Evolutionary conservation across 306 rosid species (phyloP).

Genomic region (Biancaea sappan): DNA sequence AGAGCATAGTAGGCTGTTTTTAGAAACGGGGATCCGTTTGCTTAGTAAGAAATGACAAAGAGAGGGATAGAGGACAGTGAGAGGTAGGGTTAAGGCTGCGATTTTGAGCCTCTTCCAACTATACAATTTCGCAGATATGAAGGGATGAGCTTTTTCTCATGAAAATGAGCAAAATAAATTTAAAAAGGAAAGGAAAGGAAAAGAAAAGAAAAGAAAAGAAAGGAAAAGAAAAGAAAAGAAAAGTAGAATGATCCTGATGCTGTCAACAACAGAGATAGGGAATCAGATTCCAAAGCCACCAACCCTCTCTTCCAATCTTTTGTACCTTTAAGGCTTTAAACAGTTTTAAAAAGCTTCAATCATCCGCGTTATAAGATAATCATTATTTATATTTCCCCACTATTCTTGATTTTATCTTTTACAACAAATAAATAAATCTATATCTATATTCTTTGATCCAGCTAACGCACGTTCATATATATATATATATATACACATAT

Average conservation of each 20-base stretch:
- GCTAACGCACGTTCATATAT: no score
- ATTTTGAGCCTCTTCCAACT: slow-evolving; percentile 53
- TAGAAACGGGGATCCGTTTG: no score
- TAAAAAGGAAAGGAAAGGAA: background rate
- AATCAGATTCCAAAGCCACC: slow-evolving; percentile 58
- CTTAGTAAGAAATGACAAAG: no score
- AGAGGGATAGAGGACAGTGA: slow-evolving; percentile 18
- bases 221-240: background rate
- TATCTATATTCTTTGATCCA: no score
- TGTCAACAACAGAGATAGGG: slow-evolving; percentile 35
- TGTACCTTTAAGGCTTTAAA: slow-evolving; percentile 13
- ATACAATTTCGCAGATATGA: slow-evolving; percentile 37
- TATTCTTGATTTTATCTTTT: no score
- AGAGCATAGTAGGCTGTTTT: no score
- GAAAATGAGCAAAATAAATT: slow-evolving; percentile 48
- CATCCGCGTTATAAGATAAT: slow-evolving; percentile 28
- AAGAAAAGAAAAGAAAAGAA: slow-evolving; percentile 31
- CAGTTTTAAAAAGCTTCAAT: slow-evolving; percentile 18
- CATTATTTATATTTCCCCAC: background rate
- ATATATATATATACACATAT: no score
- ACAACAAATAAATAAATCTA: no score
- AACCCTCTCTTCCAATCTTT: slow-evolving; percentile 35
- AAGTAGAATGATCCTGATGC: background rate
- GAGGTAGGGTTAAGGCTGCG: slow-evolving; percentile 56
- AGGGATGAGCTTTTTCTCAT: slow-evolving; percentile 48